Conservation (phyloP, 2,329 filamentous ascomycete species). For the Aspergillus terreus region DNA sequence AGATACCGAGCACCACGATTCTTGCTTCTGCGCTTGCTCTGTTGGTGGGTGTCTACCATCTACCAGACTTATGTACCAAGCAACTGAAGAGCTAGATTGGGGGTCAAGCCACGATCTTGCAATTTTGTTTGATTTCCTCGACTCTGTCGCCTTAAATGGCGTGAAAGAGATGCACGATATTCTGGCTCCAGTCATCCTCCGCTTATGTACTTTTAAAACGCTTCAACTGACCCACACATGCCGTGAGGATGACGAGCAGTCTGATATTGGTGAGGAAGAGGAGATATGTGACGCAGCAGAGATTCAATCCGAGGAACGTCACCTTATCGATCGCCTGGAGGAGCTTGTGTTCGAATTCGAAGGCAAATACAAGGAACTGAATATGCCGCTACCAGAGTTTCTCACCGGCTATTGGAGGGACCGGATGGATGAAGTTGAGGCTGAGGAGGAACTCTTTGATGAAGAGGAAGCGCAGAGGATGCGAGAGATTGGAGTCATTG, state of each 20-base stretch:
- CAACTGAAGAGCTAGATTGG: background rate
- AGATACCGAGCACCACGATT: background rate
- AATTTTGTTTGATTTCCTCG: background rate
- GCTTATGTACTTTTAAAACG: background rate
- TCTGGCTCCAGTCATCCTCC: background rate
- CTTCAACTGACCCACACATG: background rate
- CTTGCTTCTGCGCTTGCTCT: background rate
- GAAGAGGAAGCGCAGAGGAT: background rate
- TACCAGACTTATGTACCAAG: background rate
- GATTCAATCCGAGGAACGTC: background rate
- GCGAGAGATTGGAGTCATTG: background rate
- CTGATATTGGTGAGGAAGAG: too few relatives aligned
- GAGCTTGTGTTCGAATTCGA: slow-evolving; percentile 1
- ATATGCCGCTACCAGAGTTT: background rate
- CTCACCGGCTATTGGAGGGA: background rate
- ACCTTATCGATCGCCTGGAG: background rate
- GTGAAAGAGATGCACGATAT: background rate
- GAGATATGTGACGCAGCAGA: background rate
- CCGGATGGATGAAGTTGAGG: background rate
- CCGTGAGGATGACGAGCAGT: too few relatives aligned
- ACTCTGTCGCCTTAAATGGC: background rate
- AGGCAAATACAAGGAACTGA: slow-evolving; percentile 1
- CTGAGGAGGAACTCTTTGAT: background rate
- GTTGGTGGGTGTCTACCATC: background rate
- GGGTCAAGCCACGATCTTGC: too few relatives aligned